Evolutionary conservation across 768 basidiomycete genomes (phyloP), one percentile per base, ranked within the genome.

Genomic region (Leccinellum rugosiceps): DNA sequence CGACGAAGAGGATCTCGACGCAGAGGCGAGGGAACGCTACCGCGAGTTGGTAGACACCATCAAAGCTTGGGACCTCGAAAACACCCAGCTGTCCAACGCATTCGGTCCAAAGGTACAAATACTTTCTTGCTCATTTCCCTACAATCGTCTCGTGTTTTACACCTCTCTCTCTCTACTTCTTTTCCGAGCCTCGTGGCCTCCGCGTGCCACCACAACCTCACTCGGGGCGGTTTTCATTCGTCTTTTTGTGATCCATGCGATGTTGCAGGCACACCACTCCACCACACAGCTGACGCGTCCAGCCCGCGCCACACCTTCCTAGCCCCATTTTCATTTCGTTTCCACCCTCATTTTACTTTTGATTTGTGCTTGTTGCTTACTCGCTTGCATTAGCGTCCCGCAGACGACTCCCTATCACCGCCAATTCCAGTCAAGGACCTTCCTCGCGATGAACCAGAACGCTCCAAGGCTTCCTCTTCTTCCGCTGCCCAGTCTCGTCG

Each of bases 401-500:
- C 80, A 66, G 84, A 80, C 43, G 74, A 76, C 48, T 64, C 76
- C 9, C 73, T 78, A 53, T 82, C 85, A 4, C 82, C 83, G 25
- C 64, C 72, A 25, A 56, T 76, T 31, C 75, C 72, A 35, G 73
- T 76, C 48, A 70, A 78, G 10, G 86, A 88, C 55, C 74, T 81
- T 51, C 77, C 80, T n/a, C 83, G 80, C 30, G 77, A 80, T 52
- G 88, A 88, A 64, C 84, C 86, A 31, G 72, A 83, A 51, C 85
- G 84, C 56, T 74, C 80, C 31, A 76, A 83, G 25, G 75, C 79
- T 23, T 80, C 85, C 35, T 83, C 87, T n/a, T 84, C 90, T 26
- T 81, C 84, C 23, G 88, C 91, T 17, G 90, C 90, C 21, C 92
- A 93, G 68, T 90, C 90, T 17, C 82, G 93, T 55, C 84, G 94